Base-by-base conservation (phyloP, 1,284 basidiomycete genomes). In the Ganoderma multipileum region DNA sequence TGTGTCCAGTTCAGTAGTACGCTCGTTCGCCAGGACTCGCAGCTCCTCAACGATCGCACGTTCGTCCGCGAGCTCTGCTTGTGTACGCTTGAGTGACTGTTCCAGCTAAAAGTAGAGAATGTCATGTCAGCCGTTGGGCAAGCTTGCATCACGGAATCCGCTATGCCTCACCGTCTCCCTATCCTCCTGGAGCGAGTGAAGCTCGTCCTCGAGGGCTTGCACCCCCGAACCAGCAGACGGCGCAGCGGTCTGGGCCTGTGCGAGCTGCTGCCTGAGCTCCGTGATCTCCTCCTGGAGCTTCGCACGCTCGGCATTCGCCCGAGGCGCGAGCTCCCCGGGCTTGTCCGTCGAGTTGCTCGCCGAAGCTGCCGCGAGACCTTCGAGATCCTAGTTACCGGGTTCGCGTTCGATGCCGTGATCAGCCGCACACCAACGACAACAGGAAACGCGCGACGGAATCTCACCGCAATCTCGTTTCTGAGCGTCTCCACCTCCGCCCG, bases 401-500 rank as follows among this genome's bases (percentile, higher is more conserved):
- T 12, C 28, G 60, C 12, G 12, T 52, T n/a, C n/a, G n/a, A n/a
- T n/a, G n/a, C 26, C 33, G 12, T 26, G 55, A 30, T 36, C 28
- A 54, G 62, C 58, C 26, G 26, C 36, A 60, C 58, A 5, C 38
- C 38, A 16, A n/a, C 11, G 2, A 55, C 33, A 42, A 55, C 14
- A 11, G 44, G 11, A 26, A 33, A 23, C 41, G n/a, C 36, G 4
- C 58, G 28, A 23, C 5, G 1, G 4, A 84, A 60, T 12, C 93
- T 82, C 78, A 95, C 94, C 41, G 88, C 84, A 63, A 94, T 82
- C 73, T 98, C 96, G 39, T 87, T 83, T 67, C 96, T 85, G 64
- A 98, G 80, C 3, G 84, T 83, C 82, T 99, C 97, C 30, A 98
- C 92, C 79, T 99, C 97, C 11, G 93, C 94, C 63, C 94, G 85